Conservation (phyloP, 176 grass and related monocot species). For the Rhynchospora breviuscula region DNA sequence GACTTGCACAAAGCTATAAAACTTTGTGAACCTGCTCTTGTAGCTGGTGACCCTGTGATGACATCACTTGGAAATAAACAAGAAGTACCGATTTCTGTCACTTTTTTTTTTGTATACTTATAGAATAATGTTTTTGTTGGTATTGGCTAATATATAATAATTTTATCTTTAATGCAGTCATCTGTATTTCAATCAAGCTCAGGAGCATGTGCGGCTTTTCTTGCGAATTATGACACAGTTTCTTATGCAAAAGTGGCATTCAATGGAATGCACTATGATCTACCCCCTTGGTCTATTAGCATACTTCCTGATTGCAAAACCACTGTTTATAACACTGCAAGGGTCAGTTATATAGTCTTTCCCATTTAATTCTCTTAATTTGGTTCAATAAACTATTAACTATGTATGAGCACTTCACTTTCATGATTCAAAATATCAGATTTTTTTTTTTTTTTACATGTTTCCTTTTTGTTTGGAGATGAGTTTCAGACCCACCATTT, state of each 20-base stretch:
- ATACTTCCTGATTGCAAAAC: constrained; percentile 97
- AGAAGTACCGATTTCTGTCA: constrained; percentile 37
- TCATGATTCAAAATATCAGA: background rate
- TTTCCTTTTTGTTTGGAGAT: background rate
- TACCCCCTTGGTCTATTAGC: constrained; percentile 95
- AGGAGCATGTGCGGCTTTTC: constrained; percentile 81
- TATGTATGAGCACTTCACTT: background rate
- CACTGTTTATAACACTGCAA: constrained; percentile 85
- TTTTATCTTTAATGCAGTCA: constrained; percentile 44
- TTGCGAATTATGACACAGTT: constrained; percentile 66
- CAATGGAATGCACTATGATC: constrained; percentile 78
- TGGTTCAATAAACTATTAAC: constrained; percentile 14
- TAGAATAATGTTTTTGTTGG: constrained; percentile 24
- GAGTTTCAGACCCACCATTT: background rate
- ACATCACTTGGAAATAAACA: constrained; percentile 67
- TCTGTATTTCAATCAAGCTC: constrained; percentile 69
- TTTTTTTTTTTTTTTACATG: background rate
- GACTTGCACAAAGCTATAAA: constrained; percentile 94
- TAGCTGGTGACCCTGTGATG: constrained; percentile 64
- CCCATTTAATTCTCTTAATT: constrained; percentile 7
- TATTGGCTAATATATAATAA: constrained; percentile 28
- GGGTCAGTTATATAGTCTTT: constrained; percentile 43
- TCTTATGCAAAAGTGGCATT: constrained; percentile 78
- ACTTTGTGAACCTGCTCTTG: constrained; percentile 78
- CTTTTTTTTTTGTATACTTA: constrained; percentile 1